Evolutionary conservation across 306 rosid genomes (phyloP).

Genomic region (Quercus alba): DNA sequence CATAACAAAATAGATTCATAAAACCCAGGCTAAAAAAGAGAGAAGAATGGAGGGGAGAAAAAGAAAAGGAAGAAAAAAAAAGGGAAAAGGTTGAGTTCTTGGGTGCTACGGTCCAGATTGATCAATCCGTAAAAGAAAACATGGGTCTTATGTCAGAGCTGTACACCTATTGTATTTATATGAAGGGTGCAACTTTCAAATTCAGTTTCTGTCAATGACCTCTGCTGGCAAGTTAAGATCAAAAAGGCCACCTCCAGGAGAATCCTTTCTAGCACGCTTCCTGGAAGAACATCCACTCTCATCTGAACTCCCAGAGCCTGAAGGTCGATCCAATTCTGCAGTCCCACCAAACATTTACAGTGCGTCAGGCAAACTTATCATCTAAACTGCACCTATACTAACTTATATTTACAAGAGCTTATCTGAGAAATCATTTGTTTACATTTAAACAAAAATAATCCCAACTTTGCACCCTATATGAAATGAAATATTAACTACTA

Average conservation of each 20-base stretch:
- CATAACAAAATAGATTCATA: slow-evolving; percentile 7
- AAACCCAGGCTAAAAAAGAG: slow-evolving; percentile 23
- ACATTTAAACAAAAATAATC: slow-evolving; percentile 12
- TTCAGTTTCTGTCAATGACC: slow-evolving; percentile 71
- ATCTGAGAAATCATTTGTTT: slow-evolving; percentile 4
- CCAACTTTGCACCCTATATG: not conserved
- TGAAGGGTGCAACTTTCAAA: slow-evolving; percentile 34
- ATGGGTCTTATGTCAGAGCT: slow-evolving; percentile 58
- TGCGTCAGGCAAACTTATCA: slow-evolving; percentile 32
- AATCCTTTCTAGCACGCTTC: slow-evolving; percentile 79
- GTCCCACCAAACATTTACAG: slow-evolving; percentile 61
- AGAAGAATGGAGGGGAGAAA: not conserved
- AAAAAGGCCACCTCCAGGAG: slow-evolving; percentile 60
- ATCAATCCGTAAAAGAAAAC: slow-evolving; percentile 30
- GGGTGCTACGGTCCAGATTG: slow-evolving; percentile 26
- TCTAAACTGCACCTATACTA: slow-evolving; percentile 31
- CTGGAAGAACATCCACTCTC: slow-evolving; percentile 55
- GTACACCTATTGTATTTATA: slow-evolving; percentile 55
- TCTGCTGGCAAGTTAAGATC: slow-evolving; percentile 96
- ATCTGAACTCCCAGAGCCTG: slow-evolving; percentile 74
- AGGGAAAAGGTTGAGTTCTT: slow-evolving; percentile 13
- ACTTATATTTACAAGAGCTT: not conserved
- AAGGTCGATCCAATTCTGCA: slow-evolving; percentile 51
- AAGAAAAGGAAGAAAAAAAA: no score
- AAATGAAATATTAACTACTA: not conserved